These are phyloP conservation scores for Vickermania spadyakhi DNA, from an alignment of 208 protist genomes.

Conservation along the genomic window DNA sequence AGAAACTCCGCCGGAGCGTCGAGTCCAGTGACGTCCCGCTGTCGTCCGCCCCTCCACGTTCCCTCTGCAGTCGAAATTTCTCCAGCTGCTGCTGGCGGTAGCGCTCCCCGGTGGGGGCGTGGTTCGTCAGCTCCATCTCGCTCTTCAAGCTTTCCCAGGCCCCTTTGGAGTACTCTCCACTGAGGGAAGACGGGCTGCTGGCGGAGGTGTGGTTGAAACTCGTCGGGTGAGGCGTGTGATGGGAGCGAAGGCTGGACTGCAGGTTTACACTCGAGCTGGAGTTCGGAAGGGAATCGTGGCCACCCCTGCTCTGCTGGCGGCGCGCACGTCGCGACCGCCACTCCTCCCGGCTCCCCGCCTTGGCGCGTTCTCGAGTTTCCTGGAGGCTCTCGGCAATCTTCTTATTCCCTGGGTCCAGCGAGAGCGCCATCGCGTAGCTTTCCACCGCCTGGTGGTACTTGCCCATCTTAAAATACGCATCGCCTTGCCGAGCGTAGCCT, in stretches of 20 bases:
- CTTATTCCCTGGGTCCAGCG: slow-evolving; percentile 67
- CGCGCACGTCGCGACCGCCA: slow-evolving; percentile 4
- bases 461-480: slow-evolving; percentile 76
- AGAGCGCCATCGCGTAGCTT: slow-evolving; percentile 81
- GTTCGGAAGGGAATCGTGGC: not conserved
- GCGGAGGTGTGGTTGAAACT: not conserved
- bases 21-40: not conserved
- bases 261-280: not conserved
- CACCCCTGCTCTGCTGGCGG: not conserved
- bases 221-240: not conserved
- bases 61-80: slow-evolving; percentile 35
- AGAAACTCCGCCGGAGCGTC: not conserved
- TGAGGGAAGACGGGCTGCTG: not conserved
- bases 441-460: slow-evolving; percentile 83
- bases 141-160: slow-evolving; percentile 47
- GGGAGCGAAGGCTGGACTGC: not conserved
- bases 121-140: slow-evolving; percentile 42
- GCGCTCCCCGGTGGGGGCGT: slow-evolving; percentile 52
- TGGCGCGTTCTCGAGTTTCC: slow-evolving; percentile 39
- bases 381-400: slow-evolving; percentile 42
- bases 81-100: slow-evolving; percentile 66
- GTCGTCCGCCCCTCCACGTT: slow-evolving; percentile 7
- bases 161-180: slow-evolving; percentile 23
- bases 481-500: slow-evolving; percentile 86
- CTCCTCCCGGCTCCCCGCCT: slow-evolving; percentile 10